phyloP scores from a whole-genome alignment of 768 basidiomycete species.

The Mycena leptocephala region DNA sequence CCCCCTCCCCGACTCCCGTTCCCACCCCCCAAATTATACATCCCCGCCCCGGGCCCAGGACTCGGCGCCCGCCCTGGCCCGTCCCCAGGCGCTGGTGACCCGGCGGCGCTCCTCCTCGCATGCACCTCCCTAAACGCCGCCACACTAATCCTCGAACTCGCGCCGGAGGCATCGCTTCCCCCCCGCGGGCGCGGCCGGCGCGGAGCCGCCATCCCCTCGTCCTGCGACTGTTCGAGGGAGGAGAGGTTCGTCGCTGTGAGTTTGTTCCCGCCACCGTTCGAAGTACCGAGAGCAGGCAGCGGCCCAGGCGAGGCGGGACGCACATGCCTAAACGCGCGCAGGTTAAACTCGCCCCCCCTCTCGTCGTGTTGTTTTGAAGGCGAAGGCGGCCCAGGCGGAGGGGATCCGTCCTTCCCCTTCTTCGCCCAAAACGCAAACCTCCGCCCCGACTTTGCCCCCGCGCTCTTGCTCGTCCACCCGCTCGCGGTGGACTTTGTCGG shows the following conservation, averaged over 20 bases:
- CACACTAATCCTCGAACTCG: conserved; percentile 72
- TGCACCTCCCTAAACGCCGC: conserved; percentile 88
- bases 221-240: neutral
- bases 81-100: conserved; percentile 62
- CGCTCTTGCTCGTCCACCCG: neutral
- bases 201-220: neutral
- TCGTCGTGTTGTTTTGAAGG: neutral
- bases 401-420: neutral
- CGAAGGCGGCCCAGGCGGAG: neutral
- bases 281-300: neutral
- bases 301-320: neutral
- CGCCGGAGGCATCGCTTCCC: conserved; percentile 18
- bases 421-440: conserved; percentile 24
- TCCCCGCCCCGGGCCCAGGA: conserved; percentile 23
- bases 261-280: neutral
- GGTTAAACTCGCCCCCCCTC: conserved; percentile 23
- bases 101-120: conserved; percentile 74
- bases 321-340: conserved; percentile 33
- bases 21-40: conserved; percentile 1
- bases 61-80: conserved; percentile 43
- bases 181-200: conserved; percentile 22
- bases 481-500: conserved; percentile 4
- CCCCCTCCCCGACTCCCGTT: neutral
- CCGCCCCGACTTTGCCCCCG: conserved; percentile 6
- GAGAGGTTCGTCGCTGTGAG: conserved; percentile 15